Percentiles rank a stretch among this genome's conserved stretches.
These are phyloP conservation scores for Saururus chinensis DNA, from an alignment of 164 flowering plant species.

Conservation along the genomic window DNA sequence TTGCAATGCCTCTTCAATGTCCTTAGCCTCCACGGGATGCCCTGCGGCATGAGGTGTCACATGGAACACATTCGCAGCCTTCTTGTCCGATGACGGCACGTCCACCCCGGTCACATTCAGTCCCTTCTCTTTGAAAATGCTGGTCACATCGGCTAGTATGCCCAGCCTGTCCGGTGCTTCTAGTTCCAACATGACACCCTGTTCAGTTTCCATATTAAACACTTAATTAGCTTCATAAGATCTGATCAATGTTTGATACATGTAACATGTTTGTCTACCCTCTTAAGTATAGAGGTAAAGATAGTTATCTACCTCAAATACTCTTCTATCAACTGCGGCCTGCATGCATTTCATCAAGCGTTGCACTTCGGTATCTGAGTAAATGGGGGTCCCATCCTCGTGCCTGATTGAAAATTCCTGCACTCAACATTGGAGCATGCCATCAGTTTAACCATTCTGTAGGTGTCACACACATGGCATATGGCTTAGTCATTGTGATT, in stretches of 20 bases:
- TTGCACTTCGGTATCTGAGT: slow-evolving; percentile 33
- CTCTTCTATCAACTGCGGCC: slow-evolving; percentile 78
- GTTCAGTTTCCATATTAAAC: not conserved
- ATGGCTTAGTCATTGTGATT: too few species aligned
- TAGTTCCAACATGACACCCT: slow-evolving; percentile 26
- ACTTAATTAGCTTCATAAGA: too few species aligned
- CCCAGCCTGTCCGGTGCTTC: slow-evolving; percentile 42
- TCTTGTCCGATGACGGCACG: slow-evolving; percentile 47
- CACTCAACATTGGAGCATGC: not conserved
- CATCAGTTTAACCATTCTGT: too few species aligned
- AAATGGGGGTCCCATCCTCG: slow-evolving; percentile 68
- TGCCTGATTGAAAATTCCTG: slow-evolving; percentile 82
- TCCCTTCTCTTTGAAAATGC: slow-evolving; percentile 88
- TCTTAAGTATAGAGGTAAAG: too few species aligned
- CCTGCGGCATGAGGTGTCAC: slow-evolving; percentile 61
- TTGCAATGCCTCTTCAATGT: slow-evolving; percentile 46
- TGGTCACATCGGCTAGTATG: slow-evolving; percentile 70
- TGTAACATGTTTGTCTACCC: too few species aligned
- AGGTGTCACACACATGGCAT: too few species aligned
- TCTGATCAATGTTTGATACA: too few species aligned
- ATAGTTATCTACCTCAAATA: slow-evolving; percentile 45
- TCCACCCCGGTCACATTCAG: slow-evolving; percentile 82
- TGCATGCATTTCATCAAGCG: not conserved
- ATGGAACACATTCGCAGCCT: slow-evolving; percentile 55
- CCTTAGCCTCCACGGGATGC: slow-evolving; percentile 38